Conservation (phyloP, 2,329 filamentous ascomycete species). For the Alternaria sp. region DNA sequence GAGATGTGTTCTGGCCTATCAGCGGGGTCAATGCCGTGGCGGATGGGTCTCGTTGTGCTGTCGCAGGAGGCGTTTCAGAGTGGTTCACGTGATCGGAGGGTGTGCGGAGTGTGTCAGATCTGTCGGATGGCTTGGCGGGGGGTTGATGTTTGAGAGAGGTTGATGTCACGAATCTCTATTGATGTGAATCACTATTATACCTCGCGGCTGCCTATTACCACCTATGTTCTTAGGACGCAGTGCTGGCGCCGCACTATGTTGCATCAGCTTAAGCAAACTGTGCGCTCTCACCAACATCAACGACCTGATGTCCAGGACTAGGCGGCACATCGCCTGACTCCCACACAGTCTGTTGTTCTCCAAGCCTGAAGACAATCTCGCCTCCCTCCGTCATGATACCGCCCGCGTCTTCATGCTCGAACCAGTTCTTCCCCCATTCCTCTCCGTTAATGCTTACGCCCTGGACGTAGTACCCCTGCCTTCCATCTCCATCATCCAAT, state of each 20-base stretch:
- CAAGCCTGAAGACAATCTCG: slow-evolving; percentile 43
- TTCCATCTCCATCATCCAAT: slow-evolving; percentile 49
- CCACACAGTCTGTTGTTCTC: slow-evolving; percentile 35
- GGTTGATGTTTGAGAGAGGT: background rate
- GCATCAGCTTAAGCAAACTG: background rate
- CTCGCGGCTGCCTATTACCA: too few species aligned
- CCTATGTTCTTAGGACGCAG: too few species aligned
- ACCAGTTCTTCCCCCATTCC: slow-evolving; percentile 61
- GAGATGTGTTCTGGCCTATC: background rate
- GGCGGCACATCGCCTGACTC: slow-evolving; percentile 44
- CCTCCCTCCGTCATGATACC: slow-evolving; percentile 44
- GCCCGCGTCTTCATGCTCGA: slow-evolving; percentile 57
- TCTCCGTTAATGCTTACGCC: slow-evolving; percentile 61
- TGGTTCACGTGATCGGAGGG: background rate
- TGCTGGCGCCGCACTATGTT: too few species aligned
- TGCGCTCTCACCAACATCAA: slow-evolving; percentile 23
- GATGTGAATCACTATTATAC: too few species aligned
- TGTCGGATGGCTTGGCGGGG: slow-evolving; percentile 2
- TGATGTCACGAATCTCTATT: background rate
- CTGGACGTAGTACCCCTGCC: slow-evolving; percentile 60
- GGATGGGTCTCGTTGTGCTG: background rate
- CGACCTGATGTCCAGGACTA: slow-evolving; percentile 40
- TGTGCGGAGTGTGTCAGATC: slow-evolving; percentile 5
- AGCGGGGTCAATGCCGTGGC: background rate
- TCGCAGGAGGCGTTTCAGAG: slow-evolving; percentile 10